These are phyloP conservation scores for Boehmeria nivea DNA, from an alignment of 306 rosid genomes.

Conservation along the genomic window DNA sequence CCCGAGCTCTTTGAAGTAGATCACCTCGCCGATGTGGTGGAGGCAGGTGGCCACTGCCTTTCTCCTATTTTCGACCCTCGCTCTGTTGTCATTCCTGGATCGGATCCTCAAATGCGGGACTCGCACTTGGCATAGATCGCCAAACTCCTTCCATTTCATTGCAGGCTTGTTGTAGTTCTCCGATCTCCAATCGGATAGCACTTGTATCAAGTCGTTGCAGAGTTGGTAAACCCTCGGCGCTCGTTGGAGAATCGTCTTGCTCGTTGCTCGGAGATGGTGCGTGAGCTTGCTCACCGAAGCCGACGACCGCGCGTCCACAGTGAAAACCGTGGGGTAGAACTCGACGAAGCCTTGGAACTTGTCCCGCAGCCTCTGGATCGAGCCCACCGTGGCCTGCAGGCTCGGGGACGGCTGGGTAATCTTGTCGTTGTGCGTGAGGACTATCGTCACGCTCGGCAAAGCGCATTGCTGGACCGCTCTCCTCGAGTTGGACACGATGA, in stretches of 20 bases:
- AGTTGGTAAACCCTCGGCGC: conserved; percentile 89
- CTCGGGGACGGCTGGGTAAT: conserved; percentile 62
- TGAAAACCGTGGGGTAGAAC: conserved; percentile 74
- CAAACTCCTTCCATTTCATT: conserved; percentile 90
- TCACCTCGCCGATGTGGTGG: conserved; percentile 83
- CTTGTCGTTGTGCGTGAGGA: conserved; percentile 81
- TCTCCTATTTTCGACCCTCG: conserved; percentile 61
- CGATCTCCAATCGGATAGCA: conserved; percentile 80
- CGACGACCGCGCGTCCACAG: conserved; percentile 88
- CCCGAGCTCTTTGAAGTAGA: conserved; percentile 75
- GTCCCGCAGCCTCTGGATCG: conserved; percentile 70
- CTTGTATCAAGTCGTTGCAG: conserved; percentile 73
- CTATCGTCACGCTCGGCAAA: conserved; percentile 79
- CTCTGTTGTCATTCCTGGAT: conserved; percentile 67
- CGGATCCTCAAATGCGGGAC: conserved; percentile 60
- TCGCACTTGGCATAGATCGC: conserved; percentile 73
- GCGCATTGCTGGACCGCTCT: conserved; percentile 77
- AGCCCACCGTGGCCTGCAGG: conserved; percentile 52
- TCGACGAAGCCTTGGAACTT: conserved; percentile 92
- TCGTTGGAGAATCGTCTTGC: conserved; percentile 81
- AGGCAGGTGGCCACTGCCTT: conserved; percentile 72
- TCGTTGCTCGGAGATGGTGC: conserved; percentile 62
- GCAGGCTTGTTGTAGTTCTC: conserved; percentile 91
- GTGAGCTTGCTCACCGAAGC: conserved; percentile 80
- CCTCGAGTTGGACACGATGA: conserved; percentile 83